Base-by-base conservation (phyloP, 2,329 filamentous ascomycete species). In the Arthrobotrys entomopaga region DNA sequence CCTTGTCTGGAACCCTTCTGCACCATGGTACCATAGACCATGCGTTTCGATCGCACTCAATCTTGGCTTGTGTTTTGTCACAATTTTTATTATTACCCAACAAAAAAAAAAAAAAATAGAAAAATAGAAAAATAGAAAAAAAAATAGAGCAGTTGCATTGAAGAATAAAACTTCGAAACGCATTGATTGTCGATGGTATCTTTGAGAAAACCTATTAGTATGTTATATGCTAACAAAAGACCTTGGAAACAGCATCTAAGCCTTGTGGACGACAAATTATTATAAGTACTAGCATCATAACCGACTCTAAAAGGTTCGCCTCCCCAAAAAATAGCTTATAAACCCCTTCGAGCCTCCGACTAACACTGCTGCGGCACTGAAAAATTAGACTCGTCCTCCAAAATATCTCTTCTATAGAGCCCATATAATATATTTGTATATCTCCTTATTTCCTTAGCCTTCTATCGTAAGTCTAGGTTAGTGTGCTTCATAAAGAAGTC, bases 111-210 rank as follows among this genome's bases (percentile, higher is more conserved):
- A 22, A 20, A 48, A 38, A 63, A 46, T 10, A 46, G n/a, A 56
- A 61, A 73, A 73, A 61, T 61, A 43, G 19, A 20, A 48, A 38
- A 63, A 46, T 10, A 46, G n/a, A 43, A 56, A 61, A 73, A 73
- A 61, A 66, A 43, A 22, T n/a, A 48, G 24, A 63, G 38, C 7
- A 46, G 70, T 59, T 74, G 63, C 20, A 52, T 16, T 61, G 16
- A 59, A 64, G 46, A 58, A 22, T 40, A 22, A n/a, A 50, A 67
- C 58, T 63, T 48, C 63, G 70, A 74, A 74, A 74, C 70, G 57
- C 63, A 74, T 74, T 46, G 63, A 59, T 29, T 42, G 19, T 50
- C 26, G 34, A 20, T 54, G 34, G 46, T 56, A 38, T 19, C 5
- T 29, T 46, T 43, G 42, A 19, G 20, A 20, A 19, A 20, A 19